Evolutionary conservation across 495 filamentous ascomycete species (phyloP).

Genomic region (Talaromyces proteolyticus): DNA sequence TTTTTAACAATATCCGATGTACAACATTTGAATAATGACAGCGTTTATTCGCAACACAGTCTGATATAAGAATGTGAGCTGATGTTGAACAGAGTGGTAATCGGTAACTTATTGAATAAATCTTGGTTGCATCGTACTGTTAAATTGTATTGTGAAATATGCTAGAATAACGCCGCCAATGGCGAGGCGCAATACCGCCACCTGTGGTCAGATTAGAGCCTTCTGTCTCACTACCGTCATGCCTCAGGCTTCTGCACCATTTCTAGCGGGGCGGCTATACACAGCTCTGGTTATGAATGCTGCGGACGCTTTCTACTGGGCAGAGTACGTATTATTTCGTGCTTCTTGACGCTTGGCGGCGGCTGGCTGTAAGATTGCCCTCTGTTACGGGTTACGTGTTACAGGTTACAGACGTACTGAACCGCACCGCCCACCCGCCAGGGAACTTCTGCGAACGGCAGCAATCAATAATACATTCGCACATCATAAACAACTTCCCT

Average conservation of each 20-base stretch:
- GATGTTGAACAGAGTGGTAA: no score
- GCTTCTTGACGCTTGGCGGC: not conserved
- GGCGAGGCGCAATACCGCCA: not conserved
- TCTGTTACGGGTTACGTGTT: no score
- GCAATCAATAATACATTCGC: no score
- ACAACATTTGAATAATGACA: no score
- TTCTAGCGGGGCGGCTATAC: not conserved
- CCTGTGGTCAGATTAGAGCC: not conserved
- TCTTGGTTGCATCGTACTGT: no score
- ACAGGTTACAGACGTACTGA: no score
- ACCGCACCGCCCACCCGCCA: constrained; percentile 4
- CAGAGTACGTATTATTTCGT: not conserved
- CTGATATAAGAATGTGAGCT: no score
- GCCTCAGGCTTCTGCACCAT: not conserved
- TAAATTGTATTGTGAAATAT: not conserved
- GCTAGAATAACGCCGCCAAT: not conserved
- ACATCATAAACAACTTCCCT: no score
- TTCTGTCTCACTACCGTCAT: not conserved
- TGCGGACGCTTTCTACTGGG: not conserved
- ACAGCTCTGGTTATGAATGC: not conserved
- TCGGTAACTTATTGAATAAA: no score
- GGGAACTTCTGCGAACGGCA: not conserved
- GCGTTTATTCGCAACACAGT: no score
- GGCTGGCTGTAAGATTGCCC: no score
- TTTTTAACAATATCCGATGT: no score